Percentiles rank a stretch among this genome's conserved stretches.
Conservation (phyloP, 108 stramenopile genomes). For the Nitzschia inconspicua region DNA sequence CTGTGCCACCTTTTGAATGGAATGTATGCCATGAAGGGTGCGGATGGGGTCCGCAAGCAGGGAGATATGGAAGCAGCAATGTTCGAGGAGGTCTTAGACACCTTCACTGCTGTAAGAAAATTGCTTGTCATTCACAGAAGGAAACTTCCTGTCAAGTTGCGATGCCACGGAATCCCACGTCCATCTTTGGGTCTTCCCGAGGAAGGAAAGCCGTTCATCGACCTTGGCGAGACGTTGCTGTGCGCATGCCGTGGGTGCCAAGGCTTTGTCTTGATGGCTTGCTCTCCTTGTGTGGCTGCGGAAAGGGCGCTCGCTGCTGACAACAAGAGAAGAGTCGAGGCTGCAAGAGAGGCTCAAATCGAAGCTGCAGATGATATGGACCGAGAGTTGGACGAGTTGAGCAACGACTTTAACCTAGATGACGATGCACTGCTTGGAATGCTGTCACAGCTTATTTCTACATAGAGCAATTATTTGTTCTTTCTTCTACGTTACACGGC, state of each 20-base stretch:
- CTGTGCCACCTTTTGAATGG: conserved; percentile 85
- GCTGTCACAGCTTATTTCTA: conserved; percentile 55
- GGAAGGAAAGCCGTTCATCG: conserved; percentile 61
- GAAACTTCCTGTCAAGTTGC: conserved; percentile 69
- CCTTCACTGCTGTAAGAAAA: conserved; percentile 70
- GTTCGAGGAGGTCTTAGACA: conserved; percentile 82
- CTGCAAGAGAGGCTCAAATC: conserved; percentile 37
- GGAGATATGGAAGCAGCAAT: conserved; percentile 70
- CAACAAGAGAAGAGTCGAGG: conserved; percentile 26
- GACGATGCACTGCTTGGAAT: conserved; percentile 79
- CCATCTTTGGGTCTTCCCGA: conserved; percentile 46
- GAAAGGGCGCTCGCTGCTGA: conserved; percentile 55
- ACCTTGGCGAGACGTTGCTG: conserved; percentile 76
- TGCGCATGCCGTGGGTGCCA: conserved; percentile 84
- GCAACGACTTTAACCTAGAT: conserved; percentile 69
- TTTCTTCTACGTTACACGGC: too few species aligned
- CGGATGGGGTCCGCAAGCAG: conserved; percentile 12
- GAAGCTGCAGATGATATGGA: conserved; percentile 57
- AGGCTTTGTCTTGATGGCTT: conserved; percentile 88
- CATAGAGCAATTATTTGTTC: too few species aligned
- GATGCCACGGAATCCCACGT: conserved; percentile 82
- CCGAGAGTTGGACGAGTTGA: conserved; percentile 53
- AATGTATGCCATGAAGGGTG: conserved; percentile 57
- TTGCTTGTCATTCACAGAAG: conserved; percentile 72
- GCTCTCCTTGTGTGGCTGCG: conserved; percentile 85